Conservation (phyloP, 352 stramenopile species). For the Phytopythium vexans region DNA sequence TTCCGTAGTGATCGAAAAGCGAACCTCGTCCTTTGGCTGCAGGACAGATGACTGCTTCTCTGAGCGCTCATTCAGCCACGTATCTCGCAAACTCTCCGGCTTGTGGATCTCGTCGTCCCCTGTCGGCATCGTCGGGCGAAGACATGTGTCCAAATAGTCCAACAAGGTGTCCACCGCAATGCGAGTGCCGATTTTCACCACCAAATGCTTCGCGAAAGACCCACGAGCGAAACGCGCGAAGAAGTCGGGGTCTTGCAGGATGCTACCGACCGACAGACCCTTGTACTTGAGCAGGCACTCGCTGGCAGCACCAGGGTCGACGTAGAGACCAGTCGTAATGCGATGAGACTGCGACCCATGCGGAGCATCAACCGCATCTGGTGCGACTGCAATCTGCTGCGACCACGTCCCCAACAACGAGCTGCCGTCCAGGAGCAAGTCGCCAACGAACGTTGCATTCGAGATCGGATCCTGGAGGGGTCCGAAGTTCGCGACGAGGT, state of each 20-base stretch:
- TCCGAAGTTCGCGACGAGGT: constrained; percentile 56
- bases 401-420: constrained; percentile 69
- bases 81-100: constrained; percentile 24
- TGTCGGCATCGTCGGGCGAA: constrained; percentile 17
- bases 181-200: constrained; percentile 60
- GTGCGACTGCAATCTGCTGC: constrained; percentile 44
- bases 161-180: constrained; percentile 42
- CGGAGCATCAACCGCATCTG: constrained; percentile 27
- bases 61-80: constrained; percentile 17
- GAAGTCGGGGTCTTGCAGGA: constrained; percentile 75
- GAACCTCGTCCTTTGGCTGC: constrained; percentile 46
- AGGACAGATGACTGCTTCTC: constrained; percentile 19
- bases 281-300: constrained; percentile 81
- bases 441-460: constrained; percentile 52
- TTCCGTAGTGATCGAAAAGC: constrained; percentile 41
- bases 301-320: constrained; percentile 52
- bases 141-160: constrained; percentile 48
- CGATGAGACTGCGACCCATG: constrained; percentile 32
- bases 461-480: constrained; percentile 68
- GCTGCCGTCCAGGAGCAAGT: constrained; percentile 53
- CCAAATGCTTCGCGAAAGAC: constrained; percentile 63
- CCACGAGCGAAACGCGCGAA: constrained; percentile 61
- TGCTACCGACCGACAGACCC: constrained; percentile 69
- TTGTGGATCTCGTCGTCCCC: constrained; percentile 20
- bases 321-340: constrained; percentile 66